Evolutionary conservation across 352 stramenopile species (phyloP).

Genomic region (Globisporangium middletonii): DNA sequence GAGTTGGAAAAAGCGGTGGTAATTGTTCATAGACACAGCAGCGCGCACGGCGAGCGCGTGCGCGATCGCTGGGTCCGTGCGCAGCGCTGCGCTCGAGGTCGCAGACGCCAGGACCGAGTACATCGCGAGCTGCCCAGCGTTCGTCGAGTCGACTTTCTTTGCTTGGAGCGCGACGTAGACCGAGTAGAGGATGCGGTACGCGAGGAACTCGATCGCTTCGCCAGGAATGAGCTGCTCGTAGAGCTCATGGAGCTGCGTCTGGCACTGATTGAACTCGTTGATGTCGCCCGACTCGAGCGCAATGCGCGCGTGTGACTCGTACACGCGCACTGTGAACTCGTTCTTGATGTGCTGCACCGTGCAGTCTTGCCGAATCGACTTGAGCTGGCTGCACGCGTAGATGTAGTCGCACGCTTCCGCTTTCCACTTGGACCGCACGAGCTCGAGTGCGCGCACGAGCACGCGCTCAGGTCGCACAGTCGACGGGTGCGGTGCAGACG

Average conservation of each 20-base stretch:
- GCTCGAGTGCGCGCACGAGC: constrained; percentile 83
- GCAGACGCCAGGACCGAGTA: constrained; percentile 69
- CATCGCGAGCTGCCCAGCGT: constrained; percentile 82
- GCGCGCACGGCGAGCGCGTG: constrained; percentile 79
- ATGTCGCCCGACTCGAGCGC: constrained; percentile 94
- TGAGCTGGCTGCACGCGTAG: constrained; percentile 97
- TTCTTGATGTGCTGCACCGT: constrained; percentile 97
- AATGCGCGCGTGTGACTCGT: constrained; percentile 96
- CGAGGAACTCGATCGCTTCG: constrained; percentile 78
- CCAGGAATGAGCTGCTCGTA: constrained; percentile 78
- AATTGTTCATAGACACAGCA: constrained; percentile 81
- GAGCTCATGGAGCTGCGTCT: constrained; percentile 85
- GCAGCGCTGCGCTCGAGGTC: constrained; percentile 29
- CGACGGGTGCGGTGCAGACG: constrained; percentile 91
- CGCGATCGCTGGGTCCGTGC: constrained; percentile 40
- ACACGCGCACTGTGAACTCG: constrained; percentile 95
- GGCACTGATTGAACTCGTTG: constrained; percentile 96
- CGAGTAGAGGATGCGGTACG: constrained; percentile 88
- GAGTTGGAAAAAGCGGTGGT: constrained; percentile 86
- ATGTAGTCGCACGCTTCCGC: constrained; percentile 86
- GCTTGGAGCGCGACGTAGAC: constrained; percentile 87
- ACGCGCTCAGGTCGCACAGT: constrained; percentile 93
- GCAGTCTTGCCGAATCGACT: constrained; percentile 98
- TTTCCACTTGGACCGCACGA: constrained; percentile 88
- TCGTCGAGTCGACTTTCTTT: constrained; percentile 75